Base-by-base conservation (phyloP, 2,329 filamentous ascomycete genomes). In the Colletotrichum higginsianum region DNA sequence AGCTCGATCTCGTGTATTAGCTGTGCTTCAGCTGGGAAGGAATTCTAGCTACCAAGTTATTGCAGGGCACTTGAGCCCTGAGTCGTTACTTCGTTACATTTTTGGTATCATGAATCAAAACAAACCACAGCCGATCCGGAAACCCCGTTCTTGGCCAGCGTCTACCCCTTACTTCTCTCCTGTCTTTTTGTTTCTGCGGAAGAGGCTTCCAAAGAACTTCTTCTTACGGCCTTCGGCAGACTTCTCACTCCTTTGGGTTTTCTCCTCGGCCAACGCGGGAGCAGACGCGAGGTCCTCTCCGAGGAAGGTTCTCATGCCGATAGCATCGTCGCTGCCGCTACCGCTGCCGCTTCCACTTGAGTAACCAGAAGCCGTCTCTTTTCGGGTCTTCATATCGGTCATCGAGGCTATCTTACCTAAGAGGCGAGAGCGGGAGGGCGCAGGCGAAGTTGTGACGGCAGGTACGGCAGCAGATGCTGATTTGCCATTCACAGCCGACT, bases 241-340 rank as follows among this genome's bases (percentile, higher is more conserved):
- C 12, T 7, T 21, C 53, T 15, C 53, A 18, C 9, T 21, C 53
- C 21, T 56, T 6, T 42, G 12, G 35, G 6, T 2, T 15, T 30
- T 53, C 15, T 52, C 61, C 21, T 15, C 16, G 6, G 35, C 53
- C n/a, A 46, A 35, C 12, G 23, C 38, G 18, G 53, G 2, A 42
- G 57, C 30, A 12, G 26, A 12, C 11, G 40, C 47, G 16, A 5
- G 35, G 18, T 68, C 53, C 46, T 72, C 69, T 0, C 53, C 47
- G 11, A 72, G 69, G 8, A 72, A 72, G 15, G 69, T 69, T n/a
- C 46, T 50, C 69, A 72, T 38, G 3, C 60, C 69, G 3, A 72
- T 61, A 8, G 66, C 58, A n/a, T 55, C 61, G 18, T 63, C 69
- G 18, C 61, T 66, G 13, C 46, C 52, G 4, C 57, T 63, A 9